Evolutionary conservation across 176 grass and related monocot species (phyloP), one percentile per base, ranked within the genome.

Genomic region (Leersia perrieri): DNA sequence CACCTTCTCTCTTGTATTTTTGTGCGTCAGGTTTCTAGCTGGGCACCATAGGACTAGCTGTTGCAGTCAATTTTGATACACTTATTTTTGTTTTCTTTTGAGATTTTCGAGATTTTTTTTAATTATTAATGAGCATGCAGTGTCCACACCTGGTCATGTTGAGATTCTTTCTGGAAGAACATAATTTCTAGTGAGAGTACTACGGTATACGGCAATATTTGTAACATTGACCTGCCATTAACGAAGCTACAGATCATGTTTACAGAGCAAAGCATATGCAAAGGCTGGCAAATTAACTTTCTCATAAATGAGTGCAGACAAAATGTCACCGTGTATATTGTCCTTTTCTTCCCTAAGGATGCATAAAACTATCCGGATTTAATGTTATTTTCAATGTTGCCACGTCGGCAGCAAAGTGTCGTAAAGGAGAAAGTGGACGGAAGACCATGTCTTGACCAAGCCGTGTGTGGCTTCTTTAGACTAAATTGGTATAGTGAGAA

Each of bases 1-100:
- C 80, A 51, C 70, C 70, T 51, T 82, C 29, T 33, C 65, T 45
- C 5, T 63, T 62, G 68, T 63, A 34, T 16, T 82, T 27, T 26
- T 63, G 68, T 28, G 31, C 49, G 16, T 71, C 61, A 60, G 44
- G 33, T 12, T 23, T 80, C 49, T n/a, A n/a, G 35, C 35, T 70
- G 34, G 22, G 9, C 53, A 23, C 53, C 7, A 1, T 7, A n/a
- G 25, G 6, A n/a, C 8, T n/a, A 58, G 8, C n/a, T n/a, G n/a
- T n/a, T n/a, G n/a, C 0, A 58, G 9, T 58, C 0, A 25, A 58
- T 58, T n/a, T 57, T 58, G 9, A 1, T 58, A 13, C 53, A 58
- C 20, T 58, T 58, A n/a, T 25, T 23, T 58, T 25, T 9, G 22
- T 57, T 57, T 57, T 7, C 18, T 53, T 23, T 58, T 58, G 2